Evolutionary conservation across 2,329 filamentous ascomycete species (phyloP).

Genomic region (Ascochyta viciae-villosae): DNA sequence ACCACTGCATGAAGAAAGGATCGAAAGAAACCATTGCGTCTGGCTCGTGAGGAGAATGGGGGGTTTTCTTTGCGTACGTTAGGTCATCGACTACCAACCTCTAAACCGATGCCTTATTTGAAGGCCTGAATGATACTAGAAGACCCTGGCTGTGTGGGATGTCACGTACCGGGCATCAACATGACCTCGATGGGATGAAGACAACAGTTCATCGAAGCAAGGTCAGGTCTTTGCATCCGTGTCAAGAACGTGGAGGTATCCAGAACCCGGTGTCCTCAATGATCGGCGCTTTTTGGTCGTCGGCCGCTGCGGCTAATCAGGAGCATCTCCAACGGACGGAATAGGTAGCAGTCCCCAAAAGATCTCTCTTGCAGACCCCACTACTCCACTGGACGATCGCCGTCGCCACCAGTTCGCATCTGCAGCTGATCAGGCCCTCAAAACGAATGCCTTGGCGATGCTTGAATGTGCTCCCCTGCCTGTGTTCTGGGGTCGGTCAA

Average conservation of each 20-base stretch:
- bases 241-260: neutral
- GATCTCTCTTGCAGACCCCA: conserved; percentile 12
- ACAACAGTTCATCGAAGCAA: neutral
- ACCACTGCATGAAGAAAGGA: neutral
- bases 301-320: neutral
- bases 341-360: neutral
- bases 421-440: neutral
- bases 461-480: neutral
- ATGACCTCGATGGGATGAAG: neutral
- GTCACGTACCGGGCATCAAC: neutral
- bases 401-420: conserved; percentile 14
- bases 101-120: neutral
- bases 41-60: too few relatives aligned
- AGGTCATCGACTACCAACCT: neutral
- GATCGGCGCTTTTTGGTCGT: neutral
- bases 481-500: neutral
- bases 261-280: neutral
- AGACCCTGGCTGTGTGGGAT: neutral
- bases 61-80: neutral
- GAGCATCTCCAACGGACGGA: neutral
- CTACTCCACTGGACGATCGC: conserved; percentile 12
- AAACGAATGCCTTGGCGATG: conserved; percentile 1
- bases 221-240: neutral
- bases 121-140: neutral
- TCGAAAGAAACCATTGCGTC: too few relatives aligned